Evolutionary conservation across 805 yeast genomes (phyloP).

Genomic region (Hanseniaspora clermontiae): DNA sequence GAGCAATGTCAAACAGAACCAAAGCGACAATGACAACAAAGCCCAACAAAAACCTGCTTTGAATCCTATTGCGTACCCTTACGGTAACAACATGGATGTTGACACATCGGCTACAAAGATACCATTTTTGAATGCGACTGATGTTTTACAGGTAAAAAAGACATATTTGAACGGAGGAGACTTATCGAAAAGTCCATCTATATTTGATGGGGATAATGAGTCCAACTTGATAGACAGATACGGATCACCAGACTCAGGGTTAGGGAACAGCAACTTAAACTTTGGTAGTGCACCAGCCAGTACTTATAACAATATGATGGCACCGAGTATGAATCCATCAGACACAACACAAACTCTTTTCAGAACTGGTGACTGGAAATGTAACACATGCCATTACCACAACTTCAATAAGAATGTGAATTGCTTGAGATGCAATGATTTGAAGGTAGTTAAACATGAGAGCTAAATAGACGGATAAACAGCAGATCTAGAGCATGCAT

Average conservation of each 20-base stretch:
- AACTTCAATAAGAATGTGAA: conserved; percentile 83
- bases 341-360: conserved; percentile 46
- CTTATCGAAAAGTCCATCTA: too few relatives aligned
- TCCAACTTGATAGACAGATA: conserved; percentile 11
- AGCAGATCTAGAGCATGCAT: background rate
- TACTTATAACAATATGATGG: background rate
- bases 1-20: conserved; percentile 14
- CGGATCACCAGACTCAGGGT: background rate
- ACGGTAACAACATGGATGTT: conserved; percentile 2
- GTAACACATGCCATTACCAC: conserved; percentile 71
- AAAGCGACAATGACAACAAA: conserved; percentile 16
- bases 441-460: conserved; percentile 29
- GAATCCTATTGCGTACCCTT: conserved; percentile 6
- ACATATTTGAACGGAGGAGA: background rate
- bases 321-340: conserved; percentile 7
- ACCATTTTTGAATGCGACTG: background rate
- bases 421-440: conserved; percentile 76
- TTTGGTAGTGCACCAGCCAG: conserved; percentile 14
- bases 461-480: background rate
- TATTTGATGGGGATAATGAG: background rate
- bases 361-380: conserved; percentile 95
- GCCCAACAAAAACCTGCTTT: conserved; percentile 9
- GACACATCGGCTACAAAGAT: background rate
- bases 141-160: background rate
- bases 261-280: conserved; percentile 8